phyloP scores from a whole-genome alignment of 1,139 yeast genomes.

The Protomyces arabidopsidicola region DNA sequence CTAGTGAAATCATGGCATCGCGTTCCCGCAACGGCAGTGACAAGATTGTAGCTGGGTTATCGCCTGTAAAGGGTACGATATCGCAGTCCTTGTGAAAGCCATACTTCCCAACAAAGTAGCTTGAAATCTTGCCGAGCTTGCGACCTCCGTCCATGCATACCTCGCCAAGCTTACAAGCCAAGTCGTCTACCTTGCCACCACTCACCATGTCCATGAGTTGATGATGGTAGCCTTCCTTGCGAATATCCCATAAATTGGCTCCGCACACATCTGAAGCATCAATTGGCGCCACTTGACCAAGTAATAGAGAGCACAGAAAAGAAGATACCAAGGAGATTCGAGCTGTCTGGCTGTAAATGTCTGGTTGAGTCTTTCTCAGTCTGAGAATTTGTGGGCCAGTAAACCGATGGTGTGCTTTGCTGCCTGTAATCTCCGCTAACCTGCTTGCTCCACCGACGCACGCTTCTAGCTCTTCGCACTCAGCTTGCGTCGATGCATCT shows the following conservation, averaged over 20 bases:
- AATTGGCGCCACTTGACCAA: slow-evolving; percentile 59
- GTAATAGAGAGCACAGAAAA: slow-evolving; percentile 65
- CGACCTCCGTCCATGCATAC: slow-evolving; percentile 41
- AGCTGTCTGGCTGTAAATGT: slow-evolving; percentile 53
- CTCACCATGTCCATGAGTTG: slow-evolving; percentile 46
- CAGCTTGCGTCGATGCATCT: slow-evolving; percentile 77
- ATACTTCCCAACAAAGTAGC: slow-evolving; percentile 60
- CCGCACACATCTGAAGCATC: slow-evolving; percentile 92
- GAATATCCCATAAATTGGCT: slow-evolving; percentile 75
- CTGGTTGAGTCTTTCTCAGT: slow-evolving; percentile 54
- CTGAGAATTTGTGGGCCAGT: slow-evolving; percentile 87
- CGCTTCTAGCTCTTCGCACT: slow-evolving; percentile 58
- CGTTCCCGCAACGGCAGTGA: slow-evolving; percentile 65
- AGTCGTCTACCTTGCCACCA: slow-evolving; percentile 40
- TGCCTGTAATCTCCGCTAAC: slow-evolving; percentile 70
- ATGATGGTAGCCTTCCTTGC: slow-evolving; percentile 51
- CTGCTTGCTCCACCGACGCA: slow-evolving; percentile 59
- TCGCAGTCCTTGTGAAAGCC: slow-evolving; percentile 53
- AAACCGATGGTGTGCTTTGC: slow-evolving; percentile 82
- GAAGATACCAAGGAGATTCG: slow-evolving; percentile 73
- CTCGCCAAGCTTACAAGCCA: slow-evolving; percentile 50
- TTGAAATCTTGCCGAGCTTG: slow-evolving; percentile 44
- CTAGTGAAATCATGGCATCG: slow-evolving; percentile 75
- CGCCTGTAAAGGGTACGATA: slow-evolving; percentile 74
- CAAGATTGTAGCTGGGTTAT: slow-evolving; percentile 81